phyloP scores from a whole-genome alignment of 2,329 filamentous ascomycete species.

The Domatiomyces globalis region DNA sequence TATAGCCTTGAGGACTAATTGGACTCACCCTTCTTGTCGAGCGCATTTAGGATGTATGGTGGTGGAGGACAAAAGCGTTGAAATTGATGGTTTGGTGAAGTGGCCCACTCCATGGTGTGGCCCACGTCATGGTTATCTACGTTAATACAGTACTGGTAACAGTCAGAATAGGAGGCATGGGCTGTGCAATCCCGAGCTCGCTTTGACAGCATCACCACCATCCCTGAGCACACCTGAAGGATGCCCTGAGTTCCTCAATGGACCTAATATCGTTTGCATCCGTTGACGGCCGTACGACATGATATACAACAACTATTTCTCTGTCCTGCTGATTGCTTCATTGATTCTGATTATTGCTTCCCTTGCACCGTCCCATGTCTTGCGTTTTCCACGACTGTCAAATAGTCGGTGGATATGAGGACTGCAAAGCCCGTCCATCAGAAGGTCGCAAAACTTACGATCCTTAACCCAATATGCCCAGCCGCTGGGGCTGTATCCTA shows the following conservation, averaged over 20 bases:
- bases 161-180: not conserved
- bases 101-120: no score
- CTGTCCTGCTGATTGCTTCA: not conserved
- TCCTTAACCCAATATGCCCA: slow-evolving; percentile 26
- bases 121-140: no score
- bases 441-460: slow-evolving; percentile 21
- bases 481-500: slow-evolving; percentile 21
- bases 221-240: no score
- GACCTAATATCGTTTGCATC: no score
- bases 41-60: no score
- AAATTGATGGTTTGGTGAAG: no score
- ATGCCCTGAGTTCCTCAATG: no score
- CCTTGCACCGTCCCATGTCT: slow-evolving; percentile 21
- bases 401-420: slow-evolving; percentile 25
- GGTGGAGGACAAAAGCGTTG: no score
- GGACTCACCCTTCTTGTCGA: no score
- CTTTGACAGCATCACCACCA: not conserved
- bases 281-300: no score
- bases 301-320: not conserved
- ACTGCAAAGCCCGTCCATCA: slow-evolving; percentile 23
- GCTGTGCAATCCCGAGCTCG: not conserved
- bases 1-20: no score
- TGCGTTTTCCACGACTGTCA: slow-evolving; percentile 21
- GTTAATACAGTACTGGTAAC: no score
- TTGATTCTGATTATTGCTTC: slow-evolving; percentile 18